Evolutionary conservation across 805 yeast species (phyloP), one percentile per base, ranked within the genome.

Genomic region (Ogataea degrootiae): DNA sequence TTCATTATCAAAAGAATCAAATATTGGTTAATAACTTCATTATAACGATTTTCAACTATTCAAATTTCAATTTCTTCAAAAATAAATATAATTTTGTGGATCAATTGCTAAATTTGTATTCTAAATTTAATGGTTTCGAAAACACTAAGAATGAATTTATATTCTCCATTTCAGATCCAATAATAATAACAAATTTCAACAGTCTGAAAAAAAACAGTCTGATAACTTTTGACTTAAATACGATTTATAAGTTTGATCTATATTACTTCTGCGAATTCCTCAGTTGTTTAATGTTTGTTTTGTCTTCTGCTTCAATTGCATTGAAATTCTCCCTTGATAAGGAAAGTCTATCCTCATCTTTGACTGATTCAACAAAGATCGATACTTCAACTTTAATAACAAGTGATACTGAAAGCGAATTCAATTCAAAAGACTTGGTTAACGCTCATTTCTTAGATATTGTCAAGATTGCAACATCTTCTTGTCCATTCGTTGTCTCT

Each of bases 381-480:
- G 31, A 26, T 11, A 26, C 31, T 26, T 26, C 31, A 26, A 26
- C 31, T 8, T 11, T 26, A 26, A 26, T 26, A 26, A 26, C 31
- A 26, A 26, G 31, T 26, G 31, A 26, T 26, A 9, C 31, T 5
- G 31, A 26, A 6, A 26, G 44, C 5, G 44, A 50, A 14, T 59
- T 65, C 44, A 62, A 63, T 49, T 55, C 67, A 58, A 56, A 78
- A 70, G 66, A 75, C 67, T 45, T 71, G 38, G 47, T 73, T 15
- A 61, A 68, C 29, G 82, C 81, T 5, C 91, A 83, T 60, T 65
- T 70, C 22, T 67, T 86, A 42, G 96, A 88, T 61, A 73, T 86
- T 4, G 72, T 84, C 34, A 75, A 74, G 47, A 68, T 85, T 11
- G 66, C 73, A n/a, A 76, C 88, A 0, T 82, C 87, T 14, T 68